Evolutionary conservation across 2,329 filamentous ascomycete genomes (phyloP).

Genomic region (Cladosporium sp.): DNA sequence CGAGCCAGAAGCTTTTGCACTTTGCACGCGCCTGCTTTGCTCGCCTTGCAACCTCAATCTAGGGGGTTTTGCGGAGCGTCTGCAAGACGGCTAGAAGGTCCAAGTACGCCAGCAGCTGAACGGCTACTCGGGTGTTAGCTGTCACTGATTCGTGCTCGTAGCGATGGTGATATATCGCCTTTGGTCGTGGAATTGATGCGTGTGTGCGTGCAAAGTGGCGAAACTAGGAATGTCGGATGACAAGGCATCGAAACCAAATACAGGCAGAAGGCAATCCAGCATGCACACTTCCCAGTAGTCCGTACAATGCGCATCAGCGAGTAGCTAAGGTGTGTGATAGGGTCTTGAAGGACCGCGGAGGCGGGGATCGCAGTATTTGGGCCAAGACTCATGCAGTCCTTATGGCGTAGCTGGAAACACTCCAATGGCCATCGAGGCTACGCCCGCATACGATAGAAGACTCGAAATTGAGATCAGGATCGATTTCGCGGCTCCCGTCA

Average conservation of each 20-base stretch:
- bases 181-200: not conserved
- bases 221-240: not conserved
- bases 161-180: not conserved
- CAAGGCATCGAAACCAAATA: not conserved
- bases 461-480: not conserved
- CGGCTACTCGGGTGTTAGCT: not conserved
- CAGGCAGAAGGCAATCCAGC: not conserved
- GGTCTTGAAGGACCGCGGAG: constrained; percentile 1
- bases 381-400: constrained; percentile 12
- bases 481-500: not conserved
- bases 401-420: not conserved
- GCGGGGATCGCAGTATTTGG: constrained; percentile 3
- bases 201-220: not conserved
- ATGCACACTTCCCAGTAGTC: not conserved
- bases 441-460: not conserved
- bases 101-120: not conserved
- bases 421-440: not conserved
- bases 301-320: not conserved
- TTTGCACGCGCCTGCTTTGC: constrained; percentile 11
- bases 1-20: constrained; percentile 5
- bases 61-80: not conserved
- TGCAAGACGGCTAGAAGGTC: constrained; percentile 18
- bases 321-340: not conserved
- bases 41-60: not conserved
- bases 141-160: not conserved